Base-by-base conservation (phyloP, 2,329 filamentous ascomycete genomes). In the Graphilbum fragrans region DNA sequence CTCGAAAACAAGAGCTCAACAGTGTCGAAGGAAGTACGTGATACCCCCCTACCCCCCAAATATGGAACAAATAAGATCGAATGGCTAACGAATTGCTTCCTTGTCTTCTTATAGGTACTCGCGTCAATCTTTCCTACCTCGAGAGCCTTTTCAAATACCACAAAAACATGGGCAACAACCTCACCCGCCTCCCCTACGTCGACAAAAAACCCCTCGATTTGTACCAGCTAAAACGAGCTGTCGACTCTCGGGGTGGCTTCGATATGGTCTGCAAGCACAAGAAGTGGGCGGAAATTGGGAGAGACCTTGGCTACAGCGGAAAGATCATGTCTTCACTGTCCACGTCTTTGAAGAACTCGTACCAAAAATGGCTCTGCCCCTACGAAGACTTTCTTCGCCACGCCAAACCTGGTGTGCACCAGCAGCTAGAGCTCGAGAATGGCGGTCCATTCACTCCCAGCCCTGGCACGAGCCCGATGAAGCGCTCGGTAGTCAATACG, bases 321-420 rank as follows among this genome's bases (percentile, higher is more conserved):
- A 98, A 98, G 67, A 98, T 98, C 48, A 98, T 98, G 92, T 96
- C 90, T 3, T 96, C 92, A 9, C 67, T 98, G 37, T 98, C 92
- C 6, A 98, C 92, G 0, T 96, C 92, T 5, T 72, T 98, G 34
- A 98, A 96, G 60, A 98, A 98, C 60, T 96, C 92, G 0, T 98
- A 93, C 53, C 87, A 94, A 58, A 81, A 90, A 62, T 98, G 92
- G 86, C 77, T 98, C 4, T 86, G 87, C 55, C 92, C 92, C 0
- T 98, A 96, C 53, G 92, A 98, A 60, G 87, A 96, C 48, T 98
- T 94, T 57, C 66, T 98, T 35, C 77, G 84, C 40, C 68, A 90
- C 14, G 90, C 86, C 40, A 96, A 95, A 58, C 92, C 92, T 3
- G 86, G 87, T 23, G 88, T 96, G n/a, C 90, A 95, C 53, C 88